These are phyloP conservation scores for Botrytis byssoidea DNA, from an alignment of 2,329 filamentous ascomycete species.

Conservation along the genomic window DNA sequence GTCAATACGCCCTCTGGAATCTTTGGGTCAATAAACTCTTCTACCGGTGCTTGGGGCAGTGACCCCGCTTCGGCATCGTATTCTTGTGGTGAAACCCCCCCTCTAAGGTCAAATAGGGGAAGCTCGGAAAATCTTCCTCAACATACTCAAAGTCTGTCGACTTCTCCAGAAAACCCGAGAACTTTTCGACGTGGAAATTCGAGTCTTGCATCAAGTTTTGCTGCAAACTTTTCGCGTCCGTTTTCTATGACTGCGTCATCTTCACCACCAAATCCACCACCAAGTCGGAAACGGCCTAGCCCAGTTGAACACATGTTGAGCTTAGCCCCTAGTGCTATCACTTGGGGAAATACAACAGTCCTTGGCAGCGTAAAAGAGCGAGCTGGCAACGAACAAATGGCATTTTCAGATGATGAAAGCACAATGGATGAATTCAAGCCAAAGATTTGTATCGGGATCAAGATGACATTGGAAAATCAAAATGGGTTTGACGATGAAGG, in stretches of 20 bases:
- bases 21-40: conserved; percentile 56
- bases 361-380: conserved; percentile 41
- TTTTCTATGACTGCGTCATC: conserved; percentile 41
- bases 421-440: conserved; percentile 28
- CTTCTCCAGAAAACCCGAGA: conserved; percentile 55
- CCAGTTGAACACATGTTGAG: conserved; percentile 60
- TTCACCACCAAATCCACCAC: conserved; percentile 48
- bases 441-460: conserved; percentile 36
- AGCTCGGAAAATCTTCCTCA: conserved; percentile 49
- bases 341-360: conserved; percentile 42
- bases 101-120: conserved; percentile 47
- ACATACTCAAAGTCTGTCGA: conserved; percentile 53
- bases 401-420: conserved; percentile 37
- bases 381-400: conserved; percentile 26
- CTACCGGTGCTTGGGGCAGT: conserved; percentile 52
- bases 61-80: conserved; percentile 58
- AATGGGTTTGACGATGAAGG: conserved; percentile 68
- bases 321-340: conserved; percentile 46
- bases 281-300: conserved; percentile 53
- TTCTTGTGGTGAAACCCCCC: conserved; percentile 62
- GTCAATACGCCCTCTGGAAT: conserved; percentile 55
- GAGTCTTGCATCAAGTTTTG: conserved; percentile 55
- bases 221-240: conserved; percentile 52
- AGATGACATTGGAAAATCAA: conserved; percentile 58
- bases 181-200: conserved; percentile 54